A percentile compares a stretch with the other conserved stretches of the same genome.
Conservation (phyloP, 2,329 filamentous ascomycete genomes). For the Aspergillus terreus region DNA sequence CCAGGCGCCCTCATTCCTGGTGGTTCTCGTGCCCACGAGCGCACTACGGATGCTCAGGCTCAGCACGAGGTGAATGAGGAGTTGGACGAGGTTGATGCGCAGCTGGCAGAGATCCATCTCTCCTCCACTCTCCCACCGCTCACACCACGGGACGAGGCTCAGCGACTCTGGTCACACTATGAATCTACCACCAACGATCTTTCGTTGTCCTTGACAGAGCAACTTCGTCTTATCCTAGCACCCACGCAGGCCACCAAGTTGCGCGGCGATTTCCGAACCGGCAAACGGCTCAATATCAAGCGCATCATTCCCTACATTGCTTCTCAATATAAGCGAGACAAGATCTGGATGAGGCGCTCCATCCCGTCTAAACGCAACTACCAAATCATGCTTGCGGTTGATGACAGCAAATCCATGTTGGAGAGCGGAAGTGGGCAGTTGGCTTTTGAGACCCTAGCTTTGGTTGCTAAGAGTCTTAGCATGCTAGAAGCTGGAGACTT, state of each 20-base stretch:
- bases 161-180: conserved; percentile 78
- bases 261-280: conserved; percentile 92
- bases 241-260: conserved; percentile 95
- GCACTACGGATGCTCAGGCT: conserved; percentile 25
- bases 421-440: conserved; percentile 72
- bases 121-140: conserved; percentile 45
- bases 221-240: conserved; percentile 89
- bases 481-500: conserved; percentile 96
- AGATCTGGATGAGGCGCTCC: conserved; percentile 97
- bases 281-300: conserved; percentile 98
- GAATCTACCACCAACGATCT: conserved; percentile 80
- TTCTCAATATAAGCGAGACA: conserved; percentile 96
- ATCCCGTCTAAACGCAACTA: conserved; percentile 92
- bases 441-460: conserved; percentile 89
- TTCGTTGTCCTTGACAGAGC: conserved; percentile 85
- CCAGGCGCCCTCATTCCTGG: conserved; percentile 54
- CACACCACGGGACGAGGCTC: conserved; percentile 55
- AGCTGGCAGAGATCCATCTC: conserved; percentile 70
- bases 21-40: conserved; percentile 33
- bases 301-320: conserved; percentile 99
- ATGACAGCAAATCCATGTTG: conserved; percentile 93
- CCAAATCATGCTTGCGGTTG: conserved; percentile 95
- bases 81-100: conserved; percentile 48
- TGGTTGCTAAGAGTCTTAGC: conserved; percentile 79
- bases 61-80: conserved; percentile 44